phyloP scores from a whole-genome alignment of 305 asterid genomes.

The Fraxinus velutina region DNA sequence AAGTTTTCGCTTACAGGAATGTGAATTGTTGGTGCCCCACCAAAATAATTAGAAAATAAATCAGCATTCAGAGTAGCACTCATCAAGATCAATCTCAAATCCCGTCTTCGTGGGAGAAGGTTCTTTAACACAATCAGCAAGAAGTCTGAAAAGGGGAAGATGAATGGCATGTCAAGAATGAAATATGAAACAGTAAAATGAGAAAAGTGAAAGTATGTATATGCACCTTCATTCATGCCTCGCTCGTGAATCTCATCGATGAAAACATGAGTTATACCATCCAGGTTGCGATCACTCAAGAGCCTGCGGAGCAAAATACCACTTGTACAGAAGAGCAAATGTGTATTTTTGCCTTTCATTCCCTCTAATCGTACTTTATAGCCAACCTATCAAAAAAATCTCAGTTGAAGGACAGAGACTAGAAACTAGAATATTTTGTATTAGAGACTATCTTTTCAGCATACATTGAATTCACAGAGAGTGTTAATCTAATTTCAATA shows the following conservation, averaged over 20 bases:
- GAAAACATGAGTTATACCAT: slow-evolving; percentile 85
- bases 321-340: slow-evolving; percentile 92
- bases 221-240: slow-evolving; percentile 98
- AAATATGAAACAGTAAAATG: slow-evolving; percentile 21
- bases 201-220: slow-evolving; percentile 4
- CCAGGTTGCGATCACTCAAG: slow-evolving; percentile 84
- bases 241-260: slow-evolving; percentile 99
- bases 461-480: slow-evolving; percentile 7
- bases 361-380: slow-evolving; percentile 97
- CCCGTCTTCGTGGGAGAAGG: slow-evolving; percentile 88
- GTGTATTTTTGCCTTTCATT: slow-evolving; percentile 92
- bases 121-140: slow-evolving; percentile 92
- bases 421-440: slow-evolving; percentile 31
- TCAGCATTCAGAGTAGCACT: slow-evolving; percentile 98
- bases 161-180: slow-evolving; percentile 34
- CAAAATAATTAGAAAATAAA: slow-evolving; percentile 75
- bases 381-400: slow-evolving; percentile 69
- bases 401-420: slow-evolving; percentile 38
- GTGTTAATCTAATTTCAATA: slow-evolving; percentile 11
- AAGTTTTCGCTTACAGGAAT: slow-evolving; percentile 70
- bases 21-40: slow-evolving; percentile 87
- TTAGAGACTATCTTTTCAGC: slow-evolving; percentile 18
- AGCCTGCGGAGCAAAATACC: slow-evolving; percentile 97
- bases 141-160: slow-evolving; percentile 64
- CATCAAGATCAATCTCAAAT: slow-evolving; percentile 94